These are phyloP conservation scores for Peronospora belbahrii DNA, from an alignment of 352 stramenopile genomes.

Conservation along the genomic window DNA sequence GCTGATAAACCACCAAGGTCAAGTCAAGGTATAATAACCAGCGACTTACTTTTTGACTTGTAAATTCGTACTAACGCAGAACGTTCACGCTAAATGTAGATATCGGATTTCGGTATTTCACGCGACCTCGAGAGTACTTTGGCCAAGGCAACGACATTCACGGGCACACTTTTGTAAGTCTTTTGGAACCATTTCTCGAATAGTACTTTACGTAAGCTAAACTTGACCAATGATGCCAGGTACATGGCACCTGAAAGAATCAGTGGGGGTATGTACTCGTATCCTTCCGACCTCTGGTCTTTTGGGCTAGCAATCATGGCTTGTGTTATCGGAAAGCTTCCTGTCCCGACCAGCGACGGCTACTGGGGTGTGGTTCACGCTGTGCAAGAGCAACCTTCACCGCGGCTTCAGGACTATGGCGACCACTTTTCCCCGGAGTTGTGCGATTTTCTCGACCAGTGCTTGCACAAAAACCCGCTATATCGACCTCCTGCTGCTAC, in stretches of 20 bases:
- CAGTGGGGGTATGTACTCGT: slow-evolving; percentile 85
- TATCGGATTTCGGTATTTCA: slow-evolving; percentile 83
- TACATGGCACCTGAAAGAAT: slow-evolving; percentile 93
- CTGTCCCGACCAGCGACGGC: slow-evolving; percentile 71
- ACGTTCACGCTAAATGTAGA: slow-evolving; percentile 19
- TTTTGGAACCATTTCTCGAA: not conserved
- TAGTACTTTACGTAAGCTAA: not conserved
- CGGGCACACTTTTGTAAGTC: slow-evolving; percentile 84
- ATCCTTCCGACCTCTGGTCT: slow-evolving; percentile 79
- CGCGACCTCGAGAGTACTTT: slow-evolving; percentile 75
- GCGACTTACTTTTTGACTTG: too few relatives aligned
- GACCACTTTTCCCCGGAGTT: slow-evolving; percentile 56
- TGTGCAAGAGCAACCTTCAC: slow-evolving; percentile 70
- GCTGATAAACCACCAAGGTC: slow-evolving; percentile 79
- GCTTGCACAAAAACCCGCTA: slow-evolving; percentile 74
- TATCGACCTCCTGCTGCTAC: slow-evolving; percentile 36
- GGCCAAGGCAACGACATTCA: slow-evolving; percentile 86
- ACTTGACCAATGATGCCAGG: slow-evolving; percentile 12
- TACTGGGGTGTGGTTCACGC: slow-evolving; percentile 89
- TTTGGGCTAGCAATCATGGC: slow-evolving; percentile 80
- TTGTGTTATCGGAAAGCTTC: slow-evolving; percentile 80
- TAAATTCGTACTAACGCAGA: too few relatives aligned
- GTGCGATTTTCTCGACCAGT: slow-evolving; percentile 74
- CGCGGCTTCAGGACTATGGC: slow-evolving; percentile 53
- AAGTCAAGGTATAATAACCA: slow-evolving; percentile 47